Conservation (phyloP, 345 rosid genomes). For the Excoecaria agallocha region DNA sequence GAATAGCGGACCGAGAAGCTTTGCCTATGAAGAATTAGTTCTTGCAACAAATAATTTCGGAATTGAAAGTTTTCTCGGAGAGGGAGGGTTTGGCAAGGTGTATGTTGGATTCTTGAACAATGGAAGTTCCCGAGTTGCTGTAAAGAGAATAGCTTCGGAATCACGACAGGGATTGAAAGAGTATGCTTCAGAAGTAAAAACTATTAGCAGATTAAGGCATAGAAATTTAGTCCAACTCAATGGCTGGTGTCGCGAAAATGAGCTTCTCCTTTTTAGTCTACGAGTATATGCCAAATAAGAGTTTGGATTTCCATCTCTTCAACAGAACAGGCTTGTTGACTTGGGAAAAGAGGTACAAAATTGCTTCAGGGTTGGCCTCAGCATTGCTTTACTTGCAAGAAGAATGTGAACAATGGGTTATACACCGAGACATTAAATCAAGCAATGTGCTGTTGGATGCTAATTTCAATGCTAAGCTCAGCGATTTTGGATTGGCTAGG, state of each 20-base stretch:
- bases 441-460: conserved; percentile 33
- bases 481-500: no score
- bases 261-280: no score
- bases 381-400: conserved; percentile 32
- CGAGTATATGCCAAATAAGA: no score
- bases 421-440: conserved; percentile 35
- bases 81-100: conserved; percentile 34
- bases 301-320: conserved; percentile 26
- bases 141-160: conserved; percentile 14
- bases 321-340: not conserved
- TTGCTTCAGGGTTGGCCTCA: conserved; percentile 23
- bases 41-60: conserved; percentile 26
- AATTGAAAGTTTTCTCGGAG: conserved; percentile 20
- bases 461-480: conserved; percentile 28
- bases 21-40: conserved; percentile 21
- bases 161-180: no score
- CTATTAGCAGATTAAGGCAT: no score
- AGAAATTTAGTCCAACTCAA: no score
- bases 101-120: conserved; percentile 18
- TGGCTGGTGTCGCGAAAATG: no score
- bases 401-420: conserved; percentile 28
- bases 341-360: conserved; percentile 23
- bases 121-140: not conserved
- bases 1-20: conserved; percentile 28
- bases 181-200: no score